Conservation (phyloP, 805 yeast species). For the Jamesozyma piceae region DNA sequence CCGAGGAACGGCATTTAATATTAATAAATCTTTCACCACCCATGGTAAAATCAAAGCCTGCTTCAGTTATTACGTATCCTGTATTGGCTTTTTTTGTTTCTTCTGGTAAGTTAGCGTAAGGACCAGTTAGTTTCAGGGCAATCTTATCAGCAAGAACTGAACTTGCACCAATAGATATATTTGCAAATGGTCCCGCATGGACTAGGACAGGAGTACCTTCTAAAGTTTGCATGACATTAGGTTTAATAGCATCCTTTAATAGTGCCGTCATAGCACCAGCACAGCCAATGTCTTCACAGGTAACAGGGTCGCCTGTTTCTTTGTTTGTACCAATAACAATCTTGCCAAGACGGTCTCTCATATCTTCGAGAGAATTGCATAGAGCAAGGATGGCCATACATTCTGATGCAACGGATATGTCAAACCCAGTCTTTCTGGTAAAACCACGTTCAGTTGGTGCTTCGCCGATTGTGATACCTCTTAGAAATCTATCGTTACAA, state of each 20-base stretch:
- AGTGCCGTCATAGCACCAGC: conserved; percentile 81
- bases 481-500: conserved; percentile 69
- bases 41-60: conserved; percentile 86
- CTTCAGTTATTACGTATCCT: conserved; percentile 79
- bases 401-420: conserved; percentile 78
- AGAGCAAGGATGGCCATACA: conserved; percentile 79
- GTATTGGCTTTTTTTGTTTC: conserved; percentile 35
- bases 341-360: conserved; percentile 65
- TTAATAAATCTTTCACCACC: conserved; percentile 83
- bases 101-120: conserved; percentile 32
- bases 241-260: conserved; percentile 73
- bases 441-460: conserved; percentile 74
- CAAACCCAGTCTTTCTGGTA: conserved; percentile 68
- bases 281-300: conserved; percentile 77
- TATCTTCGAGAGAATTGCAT: conserved; percentile 57
- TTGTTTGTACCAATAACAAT: conserved; percentile 66
- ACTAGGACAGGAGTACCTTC: conserved; percentile 84
- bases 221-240: conserved; percentile 78
- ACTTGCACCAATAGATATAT: conserved; percentile 79
- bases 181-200: conserved; percentile 86
- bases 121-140: conserved; percentile 74
- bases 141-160: conserved; percentile 74
- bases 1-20: conserved; percentile 77
- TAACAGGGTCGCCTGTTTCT: conserved; percentile 56
- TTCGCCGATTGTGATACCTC: conserved; percentile 72